These are phyloP conservation scores for Dactylellina drechsleri DNA, from an alignment of 2,329 filamentous ascomycete genomes.

Conservation along the genomic window DNA sequence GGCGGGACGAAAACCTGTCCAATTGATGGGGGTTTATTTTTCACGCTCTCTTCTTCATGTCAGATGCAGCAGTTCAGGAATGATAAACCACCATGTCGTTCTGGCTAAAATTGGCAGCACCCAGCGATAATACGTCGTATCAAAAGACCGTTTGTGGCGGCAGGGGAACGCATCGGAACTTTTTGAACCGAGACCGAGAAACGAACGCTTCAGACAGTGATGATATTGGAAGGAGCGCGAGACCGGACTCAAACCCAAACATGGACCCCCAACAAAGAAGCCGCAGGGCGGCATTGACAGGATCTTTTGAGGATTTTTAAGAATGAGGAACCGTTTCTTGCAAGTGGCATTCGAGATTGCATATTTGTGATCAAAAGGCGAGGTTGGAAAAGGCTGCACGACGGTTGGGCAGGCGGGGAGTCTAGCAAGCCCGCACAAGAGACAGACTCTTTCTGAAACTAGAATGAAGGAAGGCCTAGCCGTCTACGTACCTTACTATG, in stretches of 20 bases:
- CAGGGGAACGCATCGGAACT: constrained; percentile 42
- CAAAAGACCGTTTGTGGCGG: constrained; percentile 15
- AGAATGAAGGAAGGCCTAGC: background rate
- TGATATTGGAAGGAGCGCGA: constrained; percentile 49
- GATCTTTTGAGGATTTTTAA: constrained; percentile 36
- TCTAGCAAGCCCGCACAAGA: constrained; percentile 18
- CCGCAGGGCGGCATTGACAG: constrained; percentile 25
- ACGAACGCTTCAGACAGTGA: constrained; percentile 31
- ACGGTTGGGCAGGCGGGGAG: constrained; percentile 30
- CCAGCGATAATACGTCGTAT: constrained; percentile 27
- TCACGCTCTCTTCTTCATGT: background rate
- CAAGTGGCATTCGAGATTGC: constrained; percentile 16
- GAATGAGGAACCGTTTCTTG: constrained; percentile 32
- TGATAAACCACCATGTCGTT: constrained; percentile 22
- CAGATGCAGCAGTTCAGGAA: constrained; percentile 8
- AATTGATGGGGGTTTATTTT: background rate
- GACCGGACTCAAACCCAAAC: constrained; percentile 29
- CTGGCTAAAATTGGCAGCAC: constrained; percentile 48
- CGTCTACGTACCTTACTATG: no score
- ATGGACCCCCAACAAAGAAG: constrained; percentile 45
- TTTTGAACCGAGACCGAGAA: constrained; percentile 49
- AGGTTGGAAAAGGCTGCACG: background rate
- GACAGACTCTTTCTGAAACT: constrained; percentile 19
- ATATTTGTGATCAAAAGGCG: background rate
- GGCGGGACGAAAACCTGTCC: background rate